Evolutionary conservation across 352 stramenopile species (phyloP).

Genomic region (Phytophthora vignae): DNA sequence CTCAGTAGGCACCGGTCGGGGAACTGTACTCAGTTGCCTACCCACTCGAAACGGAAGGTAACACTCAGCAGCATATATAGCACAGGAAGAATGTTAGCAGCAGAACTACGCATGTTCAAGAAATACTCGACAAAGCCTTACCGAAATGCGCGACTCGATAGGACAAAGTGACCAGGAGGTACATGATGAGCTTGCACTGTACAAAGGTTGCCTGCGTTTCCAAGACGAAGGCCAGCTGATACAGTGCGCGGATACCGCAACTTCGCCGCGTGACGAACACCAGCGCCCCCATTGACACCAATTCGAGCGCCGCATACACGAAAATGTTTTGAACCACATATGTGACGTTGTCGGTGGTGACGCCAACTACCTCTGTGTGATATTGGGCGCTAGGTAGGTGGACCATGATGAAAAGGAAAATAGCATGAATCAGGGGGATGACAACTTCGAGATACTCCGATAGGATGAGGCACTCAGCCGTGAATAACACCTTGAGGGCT

Average conservation of each 20-base stretch:
- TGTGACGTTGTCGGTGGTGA: not conserved
- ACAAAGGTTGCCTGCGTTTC: not conserved
- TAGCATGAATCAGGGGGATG: not conserved
- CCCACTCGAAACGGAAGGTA: too few species aligned
- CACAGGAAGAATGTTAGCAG: too few species aligned
- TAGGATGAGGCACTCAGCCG: conserved; percentile 5
- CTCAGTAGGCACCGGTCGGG: too few species aligned
- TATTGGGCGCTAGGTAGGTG: not conserved
- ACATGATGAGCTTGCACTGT: not conserved
- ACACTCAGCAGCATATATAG: too few species aligned
- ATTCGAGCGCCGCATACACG: not conserved
- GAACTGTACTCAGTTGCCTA: too few species aligned
- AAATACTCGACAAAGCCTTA: too few species aligned
- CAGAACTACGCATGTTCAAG: too few species aligned
- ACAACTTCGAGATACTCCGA: conserved; percentile 10
- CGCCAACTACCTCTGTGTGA: not conserved
- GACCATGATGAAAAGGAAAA: conserved; percentile 1
- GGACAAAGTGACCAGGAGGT: too few species aligned
- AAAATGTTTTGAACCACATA: not conserved
- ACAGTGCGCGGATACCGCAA: not conserved
- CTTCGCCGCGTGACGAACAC: not conserved
- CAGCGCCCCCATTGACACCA: not conserved
- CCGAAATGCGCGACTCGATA: too few species aligned
- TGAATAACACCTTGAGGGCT: conserved; percentile 2
- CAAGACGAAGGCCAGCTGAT: conserved; percentile 1